phyloP scores from a whole-genome alignment of 164 flowering plant species.

The Annona squamosa region DNA sequence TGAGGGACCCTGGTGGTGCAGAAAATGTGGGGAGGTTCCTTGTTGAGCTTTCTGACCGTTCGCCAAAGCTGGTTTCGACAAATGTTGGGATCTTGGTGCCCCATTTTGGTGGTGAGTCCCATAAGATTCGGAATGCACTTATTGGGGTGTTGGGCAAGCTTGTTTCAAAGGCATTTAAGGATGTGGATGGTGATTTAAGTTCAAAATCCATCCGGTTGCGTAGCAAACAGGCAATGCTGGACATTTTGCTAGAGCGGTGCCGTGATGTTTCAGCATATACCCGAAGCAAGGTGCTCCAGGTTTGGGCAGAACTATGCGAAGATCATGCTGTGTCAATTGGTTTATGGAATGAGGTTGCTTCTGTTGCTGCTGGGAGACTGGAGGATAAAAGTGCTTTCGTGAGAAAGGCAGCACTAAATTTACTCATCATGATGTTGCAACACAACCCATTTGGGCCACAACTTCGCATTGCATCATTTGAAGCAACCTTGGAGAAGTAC shows the following conservation, averaged over 20 bases:
- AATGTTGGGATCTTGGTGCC: slow-evolving; percentile 80
- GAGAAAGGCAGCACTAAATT: slow-evolving; percentile 80
- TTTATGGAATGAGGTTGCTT: slow-evolving; percentile 91
- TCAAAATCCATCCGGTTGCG: slow-evolving; percentile 70
- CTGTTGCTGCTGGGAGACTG: slow-evolving; percentile 84
- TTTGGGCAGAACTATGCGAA: slow-evolving; percentile 97
- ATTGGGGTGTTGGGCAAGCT: slow-evolving; percentile 86
- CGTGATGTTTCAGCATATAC: slow-evolving; percentile 96
- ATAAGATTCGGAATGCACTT: slow-evolving; percentile 93
- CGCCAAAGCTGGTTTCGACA: slow-evolving; percentile 75
- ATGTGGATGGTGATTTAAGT: slow-evolving; percentile 74
- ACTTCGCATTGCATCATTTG: slow-evolving; percentile 75
- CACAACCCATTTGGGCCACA: slow-evolving; percentile 99
- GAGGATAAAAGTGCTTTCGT: slow-evolving; percentile 97
- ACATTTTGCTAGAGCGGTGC: slow-evolving; percentile 83
- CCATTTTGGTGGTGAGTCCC: slow-evolving; percentile 97
- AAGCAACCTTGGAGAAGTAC: slow-evolving; percentile 84
- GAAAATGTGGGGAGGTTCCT: slow-evolving; percentile 90
- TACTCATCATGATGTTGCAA: slow-evolving; percentile 88
- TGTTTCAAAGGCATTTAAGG: slow-evolving; percentile 72
- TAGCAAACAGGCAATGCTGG: slow-evolving; percentile 95
- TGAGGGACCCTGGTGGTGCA: slow-evolving; percentile 82
- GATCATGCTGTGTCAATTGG: slow-evolving; percentile 89
- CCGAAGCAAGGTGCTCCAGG: slow-evolving; percentile 93
- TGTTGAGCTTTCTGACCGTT: slow-evolving; percentile 78